Percentiles rank a stretch among this genome's conserved stretches.
phyloP scores from a whole-genome alignment of 306 rosid species.

The Vigna unguiculata region DNA sequence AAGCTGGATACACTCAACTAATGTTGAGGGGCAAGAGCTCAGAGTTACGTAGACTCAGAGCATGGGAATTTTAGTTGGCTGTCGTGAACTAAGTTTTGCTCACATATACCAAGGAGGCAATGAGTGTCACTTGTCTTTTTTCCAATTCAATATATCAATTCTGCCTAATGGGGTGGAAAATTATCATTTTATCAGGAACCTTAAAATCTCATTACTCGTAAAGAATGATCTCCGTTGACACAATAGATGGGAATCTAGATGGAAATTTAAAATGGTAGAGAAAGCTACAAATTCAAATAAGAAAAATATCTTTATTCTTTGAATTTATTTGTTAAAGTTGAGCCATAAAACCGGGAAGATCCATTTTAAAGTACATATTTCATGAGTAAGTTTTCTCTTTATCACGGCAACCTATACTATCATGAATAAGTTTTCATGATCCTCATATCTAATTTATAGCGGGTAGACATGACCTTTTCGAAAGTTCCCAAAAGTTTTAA shows the following conservation, averaged over 20 bases:
- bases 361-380: slow-evolving; percentile 12
- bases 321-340: slow-evolving; percentile 4
- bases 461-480: slow-evolving; percentile 2
- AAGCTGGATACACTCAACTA: slow-evolving; percentile 2
- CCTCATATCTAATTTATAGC: not conserved
- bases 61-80: not conserved
- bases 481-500: slow-evolving; percentile 16
- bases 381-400: not conserved
- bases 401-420: slow-evolving; percentile 13
- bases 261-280: not conserved
- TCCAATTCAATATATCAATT: not conserved
- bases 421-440: not conserved
- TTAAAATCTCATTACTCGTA: not conserved
- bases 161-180: slow-evolving; percentile 10
- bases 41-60: not conserved
- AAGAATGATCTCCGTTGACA: not conserved
- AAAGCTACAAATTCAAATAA: not conserved
- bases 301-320: not conserved
- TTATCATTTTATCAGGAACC: slow-evolving; percentile 6
- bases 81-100: slow-evolving; percentile 10
- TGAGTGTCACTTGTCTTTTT: not conserved
- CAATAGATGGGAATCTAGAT: not conserved
- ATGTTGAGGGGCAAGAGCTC: slow-evolving; percentile 10
- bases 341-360: not conserved
- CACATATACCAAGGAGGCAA: not conserved